phyloP scores from a whole-genome alignment of 768 basidiomycete species.

The Leccinum broughii region DNA sequence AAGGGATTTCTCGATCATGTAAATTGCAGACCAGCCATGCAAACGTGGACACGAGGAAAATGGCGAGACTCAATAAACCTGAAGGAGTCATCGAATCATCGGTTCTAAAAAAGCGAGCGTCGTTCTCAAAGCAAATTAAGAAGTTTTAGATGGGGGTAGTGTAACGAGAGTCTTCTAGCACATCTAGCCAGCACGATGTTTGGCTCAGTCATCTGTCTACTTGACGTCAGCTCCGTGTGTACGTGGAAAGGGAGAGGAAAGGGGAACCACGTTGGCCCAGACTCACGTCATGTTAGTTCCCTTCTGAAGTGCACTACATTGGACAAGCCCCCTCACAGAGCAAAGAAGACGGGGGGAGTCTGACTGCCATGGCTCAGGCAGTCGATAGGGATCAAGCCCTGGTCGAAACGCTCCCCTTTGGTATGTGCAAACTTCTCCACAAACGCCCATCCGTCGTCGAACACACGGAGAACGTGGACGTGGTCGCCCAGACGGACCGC shows the following conservation, averaged over 20 bases:
- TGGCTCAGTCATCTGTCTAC: neutral
- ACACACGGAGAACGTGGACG: conserved; percentile 53
- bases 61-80: neutral
- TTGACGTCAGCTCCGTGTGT: neutral
- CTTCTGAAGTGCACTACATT: conserved; percentile 2
- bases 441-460: conserved; percentile 72
- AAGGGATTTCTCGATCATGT: conserved; percentile 7
- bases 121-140: neutral
- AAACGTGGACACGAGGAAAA: neutral
- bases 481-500: conserved; percentile 48
- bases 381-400: conserved; percentile 69
- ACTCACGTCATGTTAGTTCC: conserved; percentile 10
- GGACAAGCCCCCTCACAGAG: conserved; percentile 13
- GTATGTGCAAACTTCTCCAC: conserved; percentile 45
- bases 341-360: conserved; percentile 49
- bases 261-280: neutral
- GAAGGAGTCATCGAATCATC: neutral
- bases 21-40: conserved; percentile 1
- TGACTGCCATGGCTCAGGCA: conserved; percentile 55
- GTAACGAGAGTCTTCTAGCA: neutral
- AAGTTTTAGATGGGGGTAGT: neutral
- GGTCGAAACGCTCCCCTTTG: conserved; percentile 10
- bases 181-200: neutral
- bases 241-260: neutral
- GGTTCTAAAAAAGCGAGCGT: conserved; percentile 1